These are phyloP conservation scores for Cercophora samala DNA, from an alignment of 495 filamentous ascomycete species.

Conservation along the genomic window DNA sequence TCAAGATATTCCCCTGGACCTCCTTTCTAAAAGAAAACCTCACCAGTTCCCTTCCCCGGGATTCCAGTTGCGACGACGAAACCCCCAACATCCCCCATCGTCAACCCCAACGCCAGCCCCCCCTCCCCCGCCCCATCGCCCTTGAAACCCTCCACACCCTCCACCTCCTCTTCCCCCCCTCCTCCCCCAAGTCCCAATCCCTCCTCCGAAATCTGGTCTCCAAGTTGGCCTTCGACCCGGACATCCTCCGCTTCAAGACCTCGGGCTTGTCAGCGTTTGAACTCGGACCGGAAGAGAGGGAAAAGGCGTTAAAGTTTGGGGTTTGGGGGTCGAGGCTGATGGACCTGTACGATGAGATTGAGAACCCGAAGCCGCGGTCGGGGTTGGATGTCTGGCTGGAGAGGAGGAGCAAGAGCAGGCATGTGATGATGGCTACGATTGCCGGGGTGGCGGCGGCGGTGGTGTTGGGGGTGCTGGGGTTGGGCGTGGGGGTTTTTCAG, in stretches of 20 bases:
- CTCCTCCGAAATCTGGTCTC: conserved; percentile 34
- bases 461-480: conserved; percentile 26
- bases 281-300: conserved; percentile 15
- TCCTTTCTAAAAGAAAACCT: conserved; percentile 37
- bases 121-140: conserved; percentile 32
- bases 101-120: conserved; percentile 1
- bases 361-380: conserved; percentile 39
- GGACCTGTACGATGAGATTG: conserved; percentile 40
- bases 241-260: conserved; percentile 17
- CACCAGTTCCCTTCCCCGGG: conserved; percentile 25
- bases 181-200: conserved; percentile 30
- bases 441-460: conserved; percentile 36
- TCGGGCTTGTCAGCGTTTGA: conserved; percentile 5
- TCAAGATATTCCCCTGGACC: conserved; percentile 35
- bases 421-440: conserved; percentile 42
- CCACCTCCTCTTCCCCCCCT: conserved; percentile 36
- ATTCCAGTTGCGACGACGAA: too few relatives aligned
- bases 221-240: conserved; percentile 34
- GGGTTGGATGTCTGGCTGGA: conserved; percentile 39
- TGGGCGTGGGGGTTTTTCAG: conserved; percentile 30
- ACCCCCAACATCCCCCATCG: too few relatives aligned
- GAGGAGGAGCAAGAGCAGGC: conserved; percentile 36
- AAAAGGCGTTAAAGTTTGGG: conserved; percentile 26
- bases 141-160: conserved; percentile 39
- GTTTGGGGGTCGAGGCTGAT: conserved; percentile 35